Percentiles rank a stretch among this genome's conserved stretches.
phyloP scores from a whole-genome alignment of 345 rosid genomes.

The Eucalyptus curtisii region DNA sequence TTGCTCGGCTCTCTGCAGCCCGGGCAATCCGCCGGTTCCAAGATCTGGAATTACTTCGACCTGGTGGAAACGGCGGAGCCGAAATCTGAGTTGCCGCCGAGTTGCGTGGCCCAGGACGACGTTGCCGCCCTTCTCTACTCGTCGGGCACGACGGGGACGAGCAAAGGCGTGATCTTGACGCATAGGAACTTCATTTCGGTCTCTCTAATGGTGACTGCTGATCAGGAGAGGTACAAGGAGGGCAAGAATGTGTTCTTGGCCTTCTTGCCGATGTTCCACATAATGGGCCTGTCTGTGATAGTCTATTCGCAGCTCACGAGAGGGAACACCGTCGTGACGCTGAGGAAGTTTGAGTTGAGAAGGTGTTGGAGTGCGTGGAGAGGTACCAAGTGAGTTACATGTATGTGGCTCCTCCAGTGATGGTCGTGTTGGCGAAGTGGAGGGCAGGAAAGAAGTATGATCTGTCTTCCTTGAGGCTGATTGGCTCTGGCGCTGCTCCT shows the following conservation, averaged over 20 bases:
- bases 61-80: slow-evolving; percentile 5
- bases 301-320: slow-evolving; percentile 15
- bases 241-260: slow-evolving; percentile 10
- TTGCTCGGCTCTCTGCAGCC: neutral
- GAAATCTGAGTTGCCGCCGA: neutral
- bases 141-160: slow-evolving; percentile 30
- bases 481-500: slow-evolving; percentile 36
- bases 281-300: slow-evolving; percentile 13
- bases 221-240: slow-evolving; percentile 19
- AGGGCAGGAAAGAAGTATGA: slow-evolving; percentile 10
- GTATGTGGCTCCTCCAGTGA: slow-evolving; percentile 30
- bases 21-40: neutral
- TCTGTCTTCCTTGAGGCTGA: slow-evolving; percentile 16
- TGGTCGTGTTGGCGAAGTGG: slow-evolving; percentile 17
- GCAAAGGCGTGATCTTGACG: slow-evolving; percentile 30
- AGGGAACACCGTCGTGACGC: slow-evolving; percentile 23
- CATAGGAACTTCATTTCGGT: slow-evolving; percentile 28
- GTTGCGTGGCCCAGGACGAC: slow-evolving; percentile 10
- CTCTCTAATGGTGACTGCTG: slow-evolving; percentile 9
- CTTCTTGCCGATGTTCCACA: slow-evolving; percentile 34
- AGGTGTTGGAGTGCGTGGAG: slow-evolving; percentile 14
- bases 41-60: slow-evolving; percentile 3
- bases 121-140: slow-evolving; percentile 23
- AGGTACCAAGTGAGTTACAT: slow-evolving; percentile 17
- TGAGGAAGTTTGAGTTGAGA: slow-evolving; percentile 27